Evolutionary conservation across 2,329 filamentous ascomycete genomes (phyloP).

Genomic region (Pyricularia sp.): DNA sequence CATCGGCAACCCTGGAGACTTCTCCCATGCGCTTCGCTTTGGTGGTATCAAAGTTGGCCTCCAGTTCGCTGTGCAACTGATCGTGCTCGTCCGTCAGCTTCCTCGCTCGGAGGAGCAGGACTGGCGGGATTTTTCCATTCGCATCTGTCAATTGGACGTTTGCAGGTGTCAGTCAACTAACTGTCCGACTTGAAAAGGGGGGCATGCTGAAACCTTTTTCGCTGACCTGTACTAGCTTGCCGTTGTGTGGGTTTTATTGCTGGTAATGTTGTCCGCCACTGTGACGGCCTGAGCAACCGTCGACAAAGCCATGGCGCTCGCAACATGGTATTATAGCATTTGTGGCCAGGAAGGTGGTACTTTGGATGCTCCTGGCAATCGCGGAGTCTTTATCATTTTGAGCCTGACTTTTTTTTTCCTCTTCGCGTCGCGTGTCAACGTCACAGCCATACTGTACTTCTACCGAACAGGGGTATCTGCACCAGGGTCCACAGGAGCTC

Average conservation of each 20-base stretch:
- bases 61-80: conserved; percentile 39
- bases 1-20: conserved; percentile 45
- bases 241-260: background rate
- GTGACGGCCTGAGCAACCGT: conserved; percentile 32
- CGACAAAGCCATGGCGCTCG: conserved; percentile 43
- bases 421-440: background rate
- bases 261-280: conserved; percentile 19
- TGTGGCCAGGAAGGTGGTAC: background rate
- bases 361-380: background rate
- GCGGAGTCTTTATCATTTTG: background rate
- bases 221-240: conserved; percentile 32
- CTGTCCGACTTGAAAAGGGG: background rate
- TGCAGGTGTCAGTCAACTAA: background rate
- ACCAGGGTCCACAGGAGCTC: background rate
- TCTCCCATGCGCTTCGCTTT: conserved; percentile 53
- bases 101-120: conserved; percentile 51
- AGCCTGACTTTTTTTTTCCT: background rate
- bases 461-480: background rate
- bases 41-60: conserved; percentile 44
- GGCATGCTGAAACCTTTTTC: background rate
- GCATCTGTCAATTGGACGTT: conserved; percentile 12
- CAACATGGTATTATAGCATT: conserved; percentile 22
- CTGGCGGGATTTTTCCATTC: conserved; percentile 33
- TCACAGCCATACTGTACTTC: background rate
- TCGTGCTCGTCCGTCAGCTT: conserved; percentile 49